A percentile compares a stretch with the other conserved stretches of the same genome.
Conservation (phyloP, 345 rosid species). For the Adansonia digitata region DNA sequence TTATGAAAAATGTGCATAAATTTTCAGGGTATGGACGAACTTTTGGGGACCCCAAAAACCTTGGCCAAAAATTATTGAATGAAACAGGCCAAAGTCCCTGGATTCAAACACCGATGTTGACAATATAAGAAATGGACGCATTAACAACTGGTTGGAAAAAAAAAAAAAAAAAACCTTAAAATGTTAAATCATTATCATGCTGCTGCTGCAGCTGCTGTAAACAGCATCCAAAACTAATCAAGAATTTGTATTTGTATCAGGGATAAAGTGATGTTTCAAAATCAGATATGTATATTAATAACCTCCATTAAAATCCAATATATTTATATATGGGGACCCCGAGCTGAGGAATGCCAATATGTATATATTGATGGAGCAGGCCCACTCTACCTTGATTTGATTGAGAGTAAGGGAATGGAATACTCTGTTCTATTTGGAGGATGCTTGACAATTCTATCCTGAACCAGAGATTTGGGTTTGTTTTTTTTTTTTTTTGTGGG, state of each 20-base stretch:
- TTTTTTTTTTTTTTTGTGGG: no score
- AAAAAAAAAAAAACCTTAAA: no score
- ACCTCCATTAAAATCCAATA: neutral
- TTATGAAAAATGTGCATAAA: neutral
- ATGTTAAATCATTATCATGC: neutral
- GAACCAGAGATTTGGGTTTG: neutral
- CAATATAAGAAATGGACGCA: conserved; percentile 7
- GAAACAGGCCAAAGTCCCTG: neutral
- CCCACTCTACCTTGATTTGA: no score
- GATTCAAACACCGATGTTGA: conserved; percentile 8
- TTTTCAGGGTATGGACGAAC: neutral
- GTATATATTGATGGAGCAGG: neutral
- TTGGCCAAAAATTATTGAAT: neutral
- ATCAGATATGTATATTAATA: neutral
- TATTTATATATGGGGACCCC: neutral
- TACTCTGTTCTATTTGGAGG: neutral
- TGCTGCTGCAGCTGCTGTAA: neutral
- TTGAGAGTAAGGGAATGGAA: neutral
- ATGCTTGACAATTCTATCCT: neutral
- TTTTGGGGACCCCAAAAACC: neutral
- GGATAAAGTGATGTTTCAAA: neutral
- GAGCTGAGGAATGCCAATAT: neutral
- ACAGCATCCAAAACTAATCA: neutral
- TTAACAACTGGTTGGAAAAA: neutral
- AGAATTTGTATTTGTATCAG: neutral